Conservation (phyloP, 2,329 filamentous ascomycete genomes). For the Colletotrichum sp. region DNA sequence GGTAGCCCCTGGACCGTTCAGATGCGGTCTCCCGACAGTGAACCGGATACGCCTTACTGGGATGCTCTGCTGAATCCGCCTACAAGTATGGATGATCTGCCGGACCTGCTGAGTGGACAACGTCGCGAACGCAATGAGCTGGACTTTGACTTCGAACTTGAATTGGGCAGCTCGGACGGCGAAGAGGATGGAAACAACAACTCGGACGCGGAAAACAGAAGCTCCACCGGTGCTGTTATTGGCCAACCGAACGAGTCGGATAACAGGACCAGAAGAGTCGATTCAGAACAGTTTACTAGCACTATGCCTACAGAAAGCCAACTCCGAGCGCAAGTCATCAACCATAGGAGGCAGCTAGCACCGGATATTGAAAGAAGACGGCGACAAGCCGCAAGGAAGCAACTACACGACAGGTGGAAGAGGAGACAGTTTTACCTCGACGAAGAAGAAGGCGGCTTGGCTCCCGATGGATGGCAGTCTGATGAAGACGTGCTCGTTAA, state of each 20-base stretch:
- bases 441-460: slow-evolving; percentile 78
- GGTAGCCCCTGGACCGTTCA: slow-evolving; percentile 26
- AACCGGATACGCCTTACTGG: slow-evolving; percentile 45
- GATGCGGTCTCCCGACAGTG: slow-evolving; percentile 32
- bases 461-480: slow-evolving; percentile 68
- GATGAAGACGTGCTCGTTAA: slow-evolving; percentile 60
- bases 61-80: slow-evolving; percentile 52
- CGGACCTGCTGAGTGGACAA: slow-evolving; percentile 38
- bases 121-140: slow-evolving; percentile 23
- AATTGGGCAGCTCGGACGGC: slow-evolving; percentile 24
- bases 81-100: slow-evolving; percentile 46
- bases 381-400: slow-evolving; percentile 48
- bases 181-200: slow-evolving; percentile 28
- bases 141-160: slow-evolving; percentile 19
- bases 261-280: slow-evolving; percentile 7
- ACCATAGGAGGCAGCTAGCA: slow-evolving; percentile 38
- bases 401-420: slow-evolving; percentile 75
- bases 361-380: slow-evolving; percentile 44
- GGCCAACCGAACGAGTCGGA: slow-evolving; percentile 7
- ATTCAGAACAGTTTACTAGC: slow-evolving; percentile 33
- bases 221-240: neutral
- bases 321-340: slow-evolving; percentile 40
- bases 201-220: slow-evolving; percentile 29
- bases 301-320: slow-evolving; percentile 45
- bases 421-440: slow-evolving; percentile 83